Conservation (phyloP, 2,329 filamentous ascomycete genomes). For the Byssochlamys sp. region DNA sequence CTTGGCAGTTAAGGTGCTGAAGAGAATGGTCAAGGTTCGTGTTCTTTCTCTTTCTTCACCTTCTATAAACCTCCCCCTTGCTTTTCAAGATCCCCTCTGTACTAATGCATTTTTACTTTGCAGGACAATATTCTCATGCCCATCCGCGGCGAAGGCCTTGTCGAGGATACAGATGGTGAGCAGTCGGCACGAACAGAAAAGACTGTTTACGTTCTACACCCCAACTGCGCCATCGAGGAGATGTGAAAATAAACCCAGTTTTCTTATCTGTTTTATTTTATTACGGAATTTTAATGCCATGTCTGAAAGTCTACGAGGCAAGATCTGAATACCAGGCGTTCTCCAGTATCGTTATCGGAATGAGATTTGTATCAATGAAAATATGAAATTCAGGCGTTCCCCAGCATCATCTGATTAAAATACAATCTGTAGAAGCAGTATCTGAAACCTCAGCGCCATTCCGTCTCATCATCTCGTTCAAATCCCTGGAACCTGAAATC, state of each 20-base stretch:
- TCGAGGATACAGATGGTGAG: constrained; percentile 58
- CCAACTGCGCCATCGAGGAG: constrained; percentile 75
- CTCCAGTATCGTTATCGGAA: neutral
- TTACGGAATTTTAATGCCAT: constrained; percentile 3
- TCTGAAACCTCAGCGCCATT: neutral
- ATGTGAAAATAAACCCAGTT: constrained; percentile 13
- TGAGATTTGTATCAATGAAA: neutral
- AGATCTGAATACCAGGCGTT: neutral
- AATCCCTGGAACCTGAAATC: neutral
- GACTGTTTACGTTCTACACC: constrained; percentile 80
- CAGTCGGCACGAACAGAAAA: constrained; percentile 30
- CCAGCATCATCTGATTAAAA: neutral
- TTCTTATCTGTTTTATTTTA: neutral
- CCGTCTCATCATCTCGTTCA: neutral
- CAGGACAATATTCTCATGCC: constrained; percentile 53
- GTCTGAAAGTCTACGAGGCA: neutral
- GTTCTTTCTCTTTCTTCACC: constrained; percentile 2
- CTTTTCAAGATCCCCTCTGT: neutral
- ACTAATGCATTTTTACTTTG: neutral
- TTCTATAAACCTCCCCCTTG: constrained; percentile 1
- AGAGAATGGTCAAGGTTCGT: constrained; percentile 87
- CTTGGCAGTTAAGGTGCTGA: constrained; percentile 74
- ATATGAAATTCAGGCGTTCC: neutral
- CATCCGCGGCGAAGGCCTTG: constrained; percentile 73
- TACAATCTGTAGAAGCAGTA: neutral